Evolutionary conservation across 2,329 filamentous ascomycete genomes (phyloP), one percentile per base, ranked within the genome.

Genomic region (Claviceps maximensis): DNA sequence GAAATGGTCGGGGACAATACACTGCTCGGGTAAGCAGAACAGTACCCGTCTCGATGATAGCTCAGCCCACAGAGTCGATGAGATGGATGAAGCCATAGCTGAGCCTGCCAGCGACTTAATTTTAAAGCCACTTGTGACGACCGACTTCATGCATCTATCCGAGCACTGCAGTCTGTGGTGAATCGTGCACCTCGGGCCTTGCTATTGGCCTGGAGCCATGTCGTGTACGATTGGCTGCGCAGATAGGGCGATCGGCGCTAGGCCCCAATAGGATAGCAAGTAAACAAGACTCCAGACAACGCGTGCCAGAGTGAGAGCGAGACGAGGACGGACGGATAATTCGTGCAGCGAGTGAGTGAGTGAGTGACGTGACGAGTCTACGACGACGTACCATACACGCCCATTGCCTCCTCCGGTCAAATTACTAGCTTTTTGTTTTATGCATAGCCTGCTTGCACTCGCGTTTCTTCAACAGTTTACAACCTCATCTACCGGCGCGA

Each of bases 211-310:
- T n/a, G 9, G 21, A 46, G n/a, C 27, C 10, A 17, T 42, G 10
- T n/a, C 23, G 21, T 17, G 31, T 15, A 12, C 29, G 9, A 50
- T 53, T 53, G 47, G 40, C 51, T 50, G 46, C 21, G 13, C n/a
- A 41, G 36, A 45, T 17, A 17, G 29, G n/a, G 21, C 25, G 13
- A 31, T 9, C 9, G 7, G 53, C 57, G 57, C 68, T 70, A 71
- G 59, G 55, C 68, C 61, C 25, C 57, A 68, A 65, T 38, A 54
- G 61, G 65, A 59, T 56, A 60, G 29, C 56, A 66, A 71, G 71
- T 73, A 73, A 73, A 73, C 70, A 72, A 68, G 62, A 65, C 64
- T 61, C 63, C n/a, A n/a, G n/a, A n/a, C n/a, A 63, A 60, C 56
- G 53, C 50, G 49, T 58, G 57, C 27, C 52, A 44, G 10, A 25